Evolutionary conservation across 768 basidiomycete species (phyloP), one percentile per base, ranked within the genome.

Genomic region (Suillus subluteus): DNA sequence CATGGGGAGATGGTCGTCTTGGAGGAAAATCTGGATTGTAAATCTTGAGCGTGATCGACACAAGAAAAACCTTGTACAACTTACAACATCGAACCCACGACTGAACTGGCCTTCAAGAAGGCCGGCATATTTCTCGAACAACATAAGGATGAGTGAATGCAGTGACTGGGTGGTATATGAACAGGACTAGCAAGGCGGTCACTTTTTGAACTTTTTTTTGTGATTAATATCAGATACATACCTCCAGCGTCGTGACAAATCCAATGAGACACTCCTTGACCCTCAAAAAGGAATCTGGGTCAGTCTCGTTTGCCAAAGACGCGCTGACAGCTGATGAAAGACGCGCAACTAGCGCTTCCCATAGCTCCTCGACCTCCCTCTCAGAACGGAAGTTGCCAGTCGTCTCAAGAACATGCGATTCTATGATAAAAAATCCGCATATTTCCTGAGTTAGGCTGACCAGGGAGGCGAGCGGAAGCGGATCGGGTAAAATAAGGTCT

Each of bases 401-500:
- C 0, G 94, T 94, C 70, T 91, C 88, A 8, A 98, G 85, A 0
- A 99, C 96, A 73, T 97, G 91, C 1, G 88, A 90, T 79, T 99
- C 98, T 69, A 99, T 90, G 66, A 99, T 95, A 80, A 99, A 99
- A 79, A 98, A 99, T 0, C 98, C 98, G 44, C 95, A 91, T 68
- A 99, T 93, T 78, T 98, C 95, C 75, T 97, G 92, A 32, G 94
- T 91, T 26, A 99, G 82, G n/a, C 86, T 75, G 1, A 90, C 83
- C 6, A 99, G 85, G 4, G 90, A 85, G 2, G 83, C 74, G 41
- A 95, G 72, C 38, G 88, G 86, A 26, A 94, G 81, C 0, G 90
- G 90, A 35, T 82, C 82, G 1, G 93, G 95, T 37, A 99, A 86
- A 75, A 99, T 98, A 11, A 99, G 87, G 69, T 93, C 92, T 2